A percentile compares a stretch with the other conserved stretches of the same genome.
Conservation (phyloP, 1,139 yeast genomes). For the Debaryomyces nepalensis region DNA sequence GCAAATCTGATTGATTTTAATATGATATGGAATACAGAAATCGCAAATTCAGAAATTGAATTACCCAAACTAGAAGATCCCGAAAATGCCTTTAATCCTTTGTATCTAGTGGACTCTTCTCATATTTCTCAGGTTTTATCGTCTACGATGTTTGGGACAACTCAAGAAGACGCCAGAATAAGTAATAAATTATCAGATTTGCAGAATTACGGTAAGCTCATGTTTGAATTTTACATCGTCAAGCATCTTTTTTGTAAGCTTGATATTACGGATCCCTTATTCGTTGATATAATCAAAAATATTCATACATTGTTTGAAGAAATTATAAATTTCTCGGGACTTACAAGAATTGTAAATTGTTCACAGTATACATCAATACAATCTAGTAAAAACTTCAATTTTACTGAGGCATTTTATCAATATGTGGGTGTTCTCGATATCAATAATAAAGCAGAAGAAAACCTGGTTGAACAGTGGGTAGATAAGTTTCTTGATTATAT, state of each 20-base stretch:
- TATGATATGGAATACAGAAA: conserved; percentile 9
- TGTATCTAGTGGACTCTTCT: neutral
- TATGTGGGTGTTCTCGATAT: conserved; percentile 12
- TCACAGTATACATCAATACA: neutral
- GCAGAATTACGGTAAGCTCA: conserved; percentile 13
- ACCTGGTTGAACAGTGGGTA: conserved; percentile 9
- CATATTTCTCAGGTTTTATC: neutral
- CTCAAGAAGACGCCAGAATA: neutral
- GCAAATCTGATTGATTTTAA: conserved; percentile 2
- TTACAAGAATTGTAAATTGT: conserved; percentile 1
- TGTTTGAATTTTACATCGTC: conserved; percentile 13
- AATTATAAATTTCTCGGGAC: conserved; percentile 8
- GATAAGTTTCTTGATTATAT: conserved; percentile 6
- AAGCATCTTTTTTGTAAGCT: conserved; percentile 4
- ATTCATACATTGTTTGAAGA: conserved; percentile 6
- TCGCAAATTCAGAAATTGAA: conserved; percentile 8
- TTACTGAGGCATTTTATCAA: conserved; percentile 9
- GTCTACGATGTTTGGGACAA: neutral
- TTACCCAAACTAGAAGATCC: conserved; percentile 11
- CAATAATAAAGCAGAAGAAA: conserved; percentile 1
- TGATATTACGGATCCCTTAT: conserved; percentile 3
- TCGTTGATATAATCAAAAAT: conserved; percentile 4
- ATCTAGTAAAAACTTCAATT: neutral
- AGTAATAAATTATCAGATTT: conserved; percentile 9
- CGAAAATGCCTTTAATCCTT: conserved; percentile 7